These are phyloP conservation scores for Leishmania aethiopica DNA, from an alignment of 208 protist species.

Conservation along the genomic window DNA sequence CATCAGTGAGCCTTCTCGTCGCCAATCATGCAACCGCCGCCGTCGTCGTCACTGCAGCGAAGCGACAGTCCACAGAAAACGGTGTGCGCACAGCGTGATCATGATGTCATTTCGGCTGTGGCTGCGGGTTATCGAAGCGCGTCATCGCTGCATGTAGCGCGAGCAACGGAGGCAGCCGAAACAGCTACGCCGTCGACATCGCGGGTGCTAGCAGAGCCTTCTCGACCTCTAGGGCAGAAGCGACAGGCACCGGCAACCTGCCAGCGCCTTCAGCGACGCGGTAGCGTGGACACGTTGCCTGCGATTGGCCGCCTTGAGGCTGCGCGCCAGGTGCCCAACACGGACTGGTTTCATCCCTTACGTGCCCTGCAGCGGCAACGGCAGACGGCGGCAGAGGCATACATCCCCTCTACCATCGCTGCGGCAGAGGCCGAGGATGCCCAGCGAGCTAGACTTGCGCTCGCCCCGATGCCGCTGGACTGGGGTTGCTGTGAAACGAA, in stretches of 20 bases:
- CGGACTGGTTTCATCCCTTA: constrained; percentile 8
- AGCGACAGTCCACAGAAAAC: background rate
- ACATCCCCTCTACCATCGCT: constrained; percentile 11
- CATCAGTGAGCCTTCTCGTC: background rate
- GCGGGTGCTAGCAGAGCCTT: background rate
- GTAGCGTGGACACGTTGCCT: background rate
- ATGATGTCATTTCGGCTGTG: background rate
- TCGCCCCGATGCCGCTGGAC: background rate
- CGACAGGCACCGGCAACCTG: background rate
- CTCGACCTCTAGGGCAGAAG: background rate
- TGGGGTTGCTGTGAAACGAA: background rate
- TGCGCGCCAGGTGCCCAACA: background rate
- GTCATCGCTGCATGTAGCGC: background rate
- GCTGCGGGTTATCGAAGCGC: background rate
- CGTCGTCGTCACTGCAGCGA: background rate
- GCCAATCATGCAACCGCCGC: background rate
- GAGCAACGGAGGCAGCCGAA: background rate
- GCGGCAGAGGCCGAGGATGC: constrained; percentile 1
- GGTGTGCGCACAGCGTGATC: background rate
- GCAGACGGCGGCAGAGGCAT: constrained; percentile 1
- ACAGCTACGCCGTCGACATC: background rate
- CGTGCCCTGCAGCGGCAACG: constrained; percentile 7
- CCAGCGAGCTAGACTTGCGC: background rate
- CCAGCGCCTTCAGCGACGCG: background rate
- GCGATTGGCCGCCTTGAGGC: too few species aligned